phyloP scores from a whole-genome alignment of 2,329 filamentous ascomycete genomes.

The Xylaria sp. region DNA sequence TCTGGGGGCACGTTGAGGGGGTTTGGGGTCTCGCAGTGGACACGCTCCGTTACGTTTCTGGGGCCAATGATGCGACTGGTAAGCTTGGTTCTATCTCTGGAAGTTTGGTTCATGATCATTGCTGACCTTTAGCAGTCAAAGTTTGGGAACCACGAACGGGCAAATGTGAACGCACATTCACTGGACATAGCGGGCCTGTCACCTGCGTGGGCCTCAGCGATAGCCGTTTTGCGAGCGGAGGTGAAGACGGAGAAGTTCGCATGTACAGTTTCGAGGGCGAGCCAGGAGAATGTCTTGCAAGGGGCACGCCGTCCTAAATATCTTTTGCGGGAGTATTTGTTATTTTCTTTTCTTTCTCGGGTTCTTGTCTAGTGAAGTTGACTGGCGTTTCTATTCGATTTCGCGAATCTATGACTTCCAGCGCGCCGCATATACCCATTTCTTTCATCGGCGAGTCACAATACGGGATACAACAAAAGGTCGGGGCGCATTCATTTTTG shows the following conservation, averaged over 20 bases:
- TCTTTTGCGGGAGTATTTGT: slow-evolving; percentile 2
- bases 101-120: neutral
- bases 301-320: slow-evolving; percentile 62
- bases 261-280: slow-evolving; percentile 79
- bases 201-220: slow-evolving; percentile 94
- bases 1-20: slow-evolving; percentile 96
- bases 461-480: slow-evolving; percentile 28
- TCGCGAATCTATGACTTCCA: slow-evolving; percentile 19
- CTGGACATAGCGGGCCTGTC: slow-evolving; percentile 88
- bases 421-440: slow-evolving; percentile 37
- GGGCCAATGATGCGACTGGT: slow-evolving; percentile 85
- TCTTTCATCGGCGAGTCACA: slow-evolving; percentile 20
- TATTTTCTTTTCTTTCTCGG: slow-evolving; percentile 8
- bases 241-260: slow-evolving; percentile 91
- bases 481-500: slow-evolving; percentile 30
- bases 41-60: slow-evolving; percentile 86
- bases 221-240: slow-evolving; percentile 87
- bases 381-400: slow-evolving; percentile 5
- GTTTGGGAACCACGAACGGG: slow-evolving; percentile 93
- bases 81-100: slow-evolving; percentile 5
- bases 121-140: slow-evolving; percentile 70
- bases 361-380: neutral
- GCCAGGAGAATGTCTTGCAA: slow-evolving; percentile 57
- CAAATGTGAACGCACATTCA: slow-evolving; percentile 91
- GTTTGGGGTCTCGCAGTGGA: slow-evolving; percentile 94